Base-by-base conservation (phyloP, 495 filamentous ascomycete genomes). In the Penicillium canariense region DNA sequence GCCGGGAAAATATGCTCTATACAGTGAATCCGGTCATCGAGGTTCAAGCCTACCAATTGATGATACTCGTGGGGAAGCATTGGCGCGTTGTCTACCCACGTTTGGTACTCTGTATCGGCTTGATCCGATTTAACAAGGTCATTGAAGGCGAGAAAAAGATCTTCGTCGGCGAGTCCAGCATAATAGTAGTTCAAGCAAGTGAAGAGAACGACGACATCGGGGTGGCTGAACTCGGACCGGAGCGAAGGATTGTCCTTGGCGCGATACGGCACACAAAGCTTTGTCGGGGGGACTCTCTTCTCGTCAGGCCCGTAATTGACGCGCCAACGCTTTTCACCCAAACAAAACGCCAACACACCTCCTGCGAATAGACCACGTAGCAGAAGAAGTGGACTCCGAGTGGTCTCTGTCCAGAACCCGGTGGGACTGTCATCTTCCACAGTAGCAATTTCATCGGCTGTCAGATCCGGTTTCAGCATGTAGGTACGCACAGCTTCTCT, bases 221-320 rank as follows among this genome's bases (percentile, higher is more conserved):
- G 36, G 20, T 40, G 36, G 20, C 36, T 40, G 83, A 87, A 91
- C 57, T 91, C 88, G 0, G 88, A 81, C 3, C 81, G 74, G 0
- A 75, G 69, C 0, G 85, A 72, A 1, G 86, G 87, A 18, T 60
- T 78, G 45, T 86, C 87, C 56, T 91, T 93, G 1, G 83, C 82
- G n/a, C 81, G 73, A 52, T 81, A 93, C 0, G 89, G 88, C 0
- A 91, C 36, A 14, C n/a, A 14, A 40, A 55, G 52, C 44, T 18
- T 34, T 2, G 53, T 50, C 9, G 36, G 6, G 7, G 46, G 45
- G 27, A 8, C 22, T 35, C 53, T 12, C 9, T 18, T 12, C 14
- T 35, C 8, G 26, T 43, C 45, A 18, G 46, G 53, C 6, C 53
- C 44, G 42, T 43, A 55, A 9, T 55, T 50, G 8, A 55, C 53